phyloP scores from a whole-genome alignment of 257 asterid genomes.

The Nicotiana benthamiana region DNA sequence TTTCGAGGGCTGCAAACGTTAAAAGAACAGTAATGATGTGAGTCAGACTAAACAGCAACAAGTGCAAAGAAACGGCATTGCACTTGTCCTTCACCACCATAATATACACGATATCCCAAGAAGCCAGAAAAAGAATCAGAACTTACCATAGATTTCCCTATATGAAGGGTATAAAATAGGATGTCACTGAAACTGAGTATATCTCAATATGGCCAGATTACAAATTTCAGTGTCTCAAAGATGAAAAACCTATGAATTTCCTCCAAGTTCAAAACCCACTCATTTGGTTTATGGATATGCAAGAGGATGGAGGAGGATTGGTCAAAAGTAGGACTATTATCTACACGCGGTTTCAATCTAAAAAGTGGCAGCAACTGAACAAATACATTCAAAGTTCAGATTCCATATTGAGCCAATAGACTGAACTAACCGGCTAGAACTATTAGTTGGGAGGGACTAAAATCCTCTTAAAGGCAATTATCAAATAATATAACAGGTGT shows the following conservation, averaged over 20 bases:
- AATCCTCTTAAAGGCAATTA: not conserved
- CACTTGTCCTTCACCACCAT: not conserved
- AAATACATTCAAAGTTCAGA: not conserved
- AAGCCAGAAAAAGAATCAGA: not conserved
- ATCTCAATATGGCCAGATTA: not conserved
- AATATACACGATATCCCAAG: not conserved
- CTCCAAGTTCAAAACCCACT: not conserved
- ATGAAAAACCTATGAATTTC: not conserved
- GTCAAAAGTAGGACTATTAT: not conserved
- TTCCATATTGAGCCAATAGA: not conserved
- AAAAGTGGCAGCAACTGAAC: not conserved
- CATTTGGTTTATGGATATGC: not conserved
- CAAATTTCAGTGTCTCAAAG: not conserved
- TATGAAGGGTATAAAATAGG: not conserved
- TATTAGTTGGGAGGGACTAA: not conserved
- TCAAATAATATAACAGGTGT: not conserved
- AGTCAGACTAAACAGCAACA: not conserved
- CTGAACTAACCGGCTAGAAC: not conserved
- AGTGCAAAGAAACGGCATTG: not conserved
- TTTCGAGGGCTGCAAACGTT: constrained; percentile 9
- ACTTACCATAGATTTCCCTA: not conserved
- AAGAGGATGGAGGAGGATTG: not conserved
- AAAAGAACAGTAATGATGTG: not conserved
- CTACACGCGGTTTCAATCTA: not conserved
- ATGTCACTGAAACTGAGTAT: not conserved